Conservation (phyloP, 306 rosid genomes). For the Cucumis hystrix region DNA sequence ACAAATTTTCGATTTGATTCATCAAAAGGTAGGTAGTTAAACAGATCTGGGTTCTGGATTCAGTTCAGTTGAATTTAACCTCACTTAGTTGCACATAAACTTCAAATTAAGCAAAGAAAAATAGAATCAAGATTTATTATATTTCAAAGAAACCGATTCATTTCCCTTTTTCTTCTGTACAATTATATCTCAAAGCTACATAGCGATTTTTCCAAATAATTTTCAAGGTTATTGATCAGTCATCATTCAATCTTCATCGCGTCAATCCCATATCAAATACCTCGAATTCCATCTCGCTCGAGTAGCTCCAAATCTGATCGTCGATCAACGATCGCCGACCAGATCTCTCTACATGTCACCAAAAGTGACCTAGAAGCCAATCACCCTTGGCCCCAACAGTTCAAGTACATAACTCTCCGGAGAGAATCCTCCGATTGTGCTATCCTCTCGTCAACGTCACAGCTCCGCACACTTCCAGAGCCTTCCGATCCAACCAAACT, state of each 20-base stretch:
- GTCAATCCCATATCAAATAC: background rate
- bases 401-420: constrained; percentile 73
- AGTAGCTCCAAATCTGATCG: background rate
- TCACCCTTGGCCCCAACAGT: constrained; percentile 91
- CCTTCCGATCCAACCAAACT: constrained; percentile 28
- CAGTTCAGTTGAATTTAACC: background rate
- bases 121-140: background rate
- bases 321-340: background rate
- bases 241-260: background rate
- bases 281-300: background rate
- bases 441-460: constrained; percentile 23
- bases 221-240: background rate
- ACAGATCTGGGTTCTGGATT: background rate
- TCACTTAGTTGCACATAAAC: background rate
- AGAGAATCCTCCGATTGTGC: constrained; percentile 62
- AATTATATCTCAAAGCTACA: constrained; percentile 5
- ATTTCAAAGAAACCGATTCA: background rate
- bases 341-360: background rate
- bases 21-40: background rate
- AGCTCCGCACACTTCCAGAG: constrained; percentile 12
- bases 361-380: background rate
- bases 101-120: background rate
- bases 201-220: background rate
- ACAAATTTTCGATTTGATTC: background rate
- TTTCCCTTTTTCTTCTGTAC: background rate